Percentiles rank a stretch among this genome's conserved stretches.
These are phyloP conservation scores for Fraxinus dipetala DNA, from an alignment of 305 asterid genomes.

Conservation along the genomic window DNA sequence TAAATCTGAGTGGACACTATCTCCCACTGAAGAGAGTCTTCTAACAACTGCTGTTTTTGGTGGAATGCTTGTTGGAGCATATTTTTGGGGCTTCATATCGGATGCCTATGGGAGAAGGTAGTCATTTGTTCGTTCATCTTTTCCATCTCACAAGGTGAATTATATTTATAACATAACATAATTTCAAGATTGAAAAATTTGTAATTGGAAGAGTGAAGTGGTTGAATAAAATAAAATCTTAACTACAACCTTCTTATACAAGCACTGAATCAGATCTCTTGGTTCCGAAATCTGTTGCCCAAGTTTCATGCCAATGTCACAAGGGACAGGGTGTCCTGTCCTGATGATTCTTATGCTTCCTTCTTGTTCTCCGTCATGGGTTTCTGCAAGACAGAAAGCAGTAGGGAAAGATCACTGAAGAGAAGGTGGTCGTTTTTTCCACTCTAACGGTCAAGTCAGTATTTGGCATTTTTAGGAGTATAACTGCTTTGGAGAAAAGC, in stretches of 20 bases:
- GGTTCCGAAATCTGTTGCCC: not conserved
- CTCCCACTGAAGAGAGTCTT: conserved; percentile 65
- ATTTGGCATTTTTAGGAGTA: not conserved
- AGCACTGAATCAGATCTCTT: not conserved
- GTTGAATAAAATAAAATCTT: not conserved
- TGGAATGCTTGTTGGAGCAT: conserved; percentile 89
- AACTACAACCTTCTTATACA: not conserved
- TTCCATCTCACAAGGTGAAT: not conserved
- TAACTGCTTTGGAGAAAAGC: not conserved
- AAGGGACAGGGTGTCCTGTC: not conserved
- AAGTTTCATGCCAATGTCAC: not conserved
- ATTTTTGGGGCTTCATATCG: conserved; percentile 62
- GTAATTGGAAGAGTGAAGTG: not conserved
- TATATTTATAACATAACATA: not conserved
- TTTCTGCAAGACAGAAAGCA: not conserved
- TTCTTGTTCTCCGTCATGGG: not conserved
- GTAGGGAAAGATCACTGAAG: not conserved
- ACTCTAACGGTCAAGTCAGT: not conserved
- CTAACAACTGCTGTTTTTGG: conserved; percentile 77
- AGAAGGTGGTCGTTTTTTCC: not conserved
- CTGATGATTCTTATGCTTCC: not conserved
- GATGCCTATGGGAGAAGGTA: conserved; percentile 79
- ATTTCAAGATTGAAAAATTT: too few species aligned
- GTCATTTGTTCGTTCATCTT: not conserved
- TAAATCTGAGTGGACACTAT: conserved; percentile 63